Conservation (phyloP, 257 asterid genomes). For the Euphrasia confusa region DNA sequence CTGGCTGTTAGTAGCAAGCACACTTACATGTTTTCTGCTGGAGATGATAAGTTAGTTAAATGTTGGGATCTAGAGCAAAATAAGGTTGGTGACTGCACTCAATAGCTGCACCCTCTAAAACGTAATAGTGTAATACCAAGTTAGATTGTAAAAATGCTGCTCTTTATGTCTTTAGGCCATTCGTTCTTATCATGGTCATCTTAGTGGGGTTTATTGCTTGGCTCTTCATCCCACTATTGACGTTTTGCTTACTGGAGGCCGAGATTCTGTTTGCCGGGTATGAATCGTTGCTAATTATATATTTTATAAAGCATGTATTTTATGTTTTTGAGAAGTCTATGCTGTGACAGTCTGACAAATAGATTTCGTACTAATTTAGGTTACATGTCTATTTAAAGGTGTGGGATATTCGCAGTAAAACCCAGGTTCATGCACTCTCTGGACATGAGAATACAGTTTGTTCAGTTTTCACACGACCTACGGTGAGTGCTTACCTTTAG, state of each 20-base stretch:
- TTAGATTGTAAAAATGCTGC: slow-evolving; percentile 16
- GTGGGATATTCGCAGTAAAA: slow-evolving; percentile 97
- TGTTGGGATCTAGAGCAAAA: slow-evolving; percentile 99
- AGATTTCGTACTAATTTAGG: slow-evolving; percentile 20
- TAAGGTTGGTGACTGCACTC: slow-evolving; percentile 49
- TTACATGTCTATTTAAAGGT: slow-evolving; percentile 37
- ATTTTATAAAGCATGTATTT: neutral
- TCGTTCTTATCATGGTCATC: slow-evolving; percentile 97
- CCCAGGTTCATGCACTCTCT: slow-evolving; percentile 79
- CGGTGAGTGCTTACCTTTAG: slow-evolving; percentile 41
- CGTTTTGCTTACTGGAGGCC: slow-evolving; percentile 86
- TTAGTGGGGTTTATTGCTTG: slow-evolving; percentile 94
- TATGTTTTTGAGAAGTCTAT: slow-evolving; percentile 11
- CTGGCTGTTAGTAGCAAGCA: slow-evolving; percentile 82
- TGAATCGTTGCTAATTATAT: slow-evolving; percentile 15
- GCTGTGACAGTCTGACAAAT: slow-evolving; percentile 13
- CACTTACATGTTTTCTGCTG: slow-evolving; percentile 97
- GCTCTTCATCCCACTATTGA: slow-evolving; percentile 95
- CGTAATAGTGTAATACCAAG: neutral
- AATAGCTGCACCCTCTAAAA: slow-evolving; percentile 10
- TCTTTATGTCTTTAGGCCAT: slow-evolving; percentile 51
- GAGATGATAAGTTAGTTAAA: slow-evolving; percentile 95
- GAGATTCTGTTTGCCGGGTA: slow-evolving; percentile 95
- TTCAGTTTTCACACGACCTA: slow-evolving; percentile 87
- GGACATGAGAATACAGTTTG: slow-evolving; percentile 98